Evolutionary conservation across 331 rosid species (phyloP).

Genomic region (Acacia concinna): DNA sequence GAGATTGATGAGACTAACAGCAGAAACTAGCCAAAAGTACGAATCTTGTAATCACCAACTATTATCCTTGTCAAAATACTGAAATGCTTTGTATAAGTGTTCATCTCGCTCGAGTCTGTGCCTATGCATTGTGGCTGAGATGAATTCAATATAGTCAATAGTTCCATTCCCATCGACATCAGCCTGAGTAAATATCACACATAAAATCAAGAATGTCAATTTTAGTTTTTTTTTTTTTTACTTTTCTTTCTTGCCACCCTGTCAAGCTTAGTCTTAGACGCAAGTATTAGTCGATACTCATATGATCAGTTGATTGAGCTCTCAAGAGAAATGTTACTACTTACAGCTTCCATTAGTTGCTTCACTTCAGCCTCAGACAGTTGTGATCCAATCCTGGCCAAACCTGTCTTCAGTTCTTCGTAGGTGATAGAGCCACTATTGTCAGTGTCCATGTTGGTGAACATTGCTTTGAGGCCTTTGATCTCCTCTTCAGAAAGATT

Average conservation of each 20-base stretch:
- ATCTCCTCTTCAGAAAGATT: slow-evolving; percentile 93
- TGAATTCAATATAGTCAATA: slow-evolving; percentile 88
- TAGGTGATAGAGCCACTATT: slow-evolving; percentile 87
- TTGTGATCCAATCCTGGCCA: slow-evolving; percentile 83
- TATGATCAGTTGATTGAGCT: slow-evolving; percentile 16
- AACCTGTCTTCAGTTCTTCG: slow-evolving; percentile 88
- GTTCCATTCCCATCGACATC: slow-evolving; percentile 97
- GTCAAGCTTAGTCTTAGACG: slow-evolving; percentile 21
- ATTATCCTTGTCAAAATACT: slow-evolving; percentile 84
- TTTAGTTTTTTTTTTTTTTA: not conserved
- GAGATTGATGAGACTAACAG: not conserved
- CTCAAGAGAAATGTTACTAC: slow-evolving; percentile 32
- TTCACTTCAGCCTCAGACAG: slow-evolving; percentile 87
- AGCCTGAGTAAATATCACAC: slow-evolving; percentile 57
- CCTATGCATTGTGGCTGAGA: slow-evolving; percentile 94
- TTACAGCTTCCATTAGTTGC: slow-evolving; percentile 98
- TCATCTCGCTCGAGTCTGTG: slow-evolving; percentile 93
- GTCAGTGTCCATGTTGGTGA: slow-evolving; percentile 92
- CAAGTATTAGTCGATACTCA: not conserved
- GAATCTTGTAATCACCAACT: slow-evolving; percentile 73
- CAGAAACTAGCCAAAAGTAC: slow-evolving; percentile 3
- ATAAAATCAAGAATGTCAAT: slow-evolving; percentile 12
- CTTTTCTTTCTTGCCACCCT: not conserved
- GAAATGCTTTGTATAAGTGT: slow-evolving; percentile 86
- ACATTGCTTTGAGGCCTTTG: slow-evolving; percentile 94